These are phyloP conservation scores for Phialophora verrucosa DNA, from an alignment of 2,329 filamentous ascomycete genomes.

Conservation along the genomic window DNA sequence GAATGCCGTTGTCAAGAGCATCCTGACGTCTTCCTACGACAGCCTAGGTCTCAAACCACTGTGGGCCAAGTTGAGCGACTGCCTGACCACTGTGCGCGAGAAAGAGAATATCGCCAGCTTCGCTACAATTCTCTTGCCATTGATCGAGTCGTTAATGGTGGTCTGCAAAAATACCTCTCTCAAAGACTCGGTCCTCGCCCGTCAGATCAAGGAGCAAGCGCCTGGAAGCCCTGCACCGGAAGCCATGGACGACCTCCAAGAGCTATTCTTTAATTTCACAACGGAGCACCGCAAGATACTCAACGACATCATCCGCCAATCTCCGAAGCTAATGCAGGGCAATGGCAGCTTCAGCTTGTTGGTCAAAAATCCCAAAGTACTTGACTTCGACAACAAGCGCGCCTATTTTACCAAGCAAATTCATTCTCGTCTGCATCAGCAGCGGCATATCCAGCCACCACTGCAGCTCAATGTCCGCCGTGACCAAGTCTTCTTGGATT, in stretches of 20 bases:
- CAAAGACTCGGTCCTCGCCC: constrained; percentile 65
- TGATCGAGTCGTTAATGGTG: constrained; percentile 98
- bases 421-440: constrained; percentile 73
- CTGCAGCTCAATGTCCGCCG: constrained; percentile 89
- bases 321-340: constrained; percentile 84
- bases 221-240: constrained; percentile 74
- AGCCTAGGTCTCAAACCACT: constrained; percentile 87
- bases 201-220: constrained; percentile 68
- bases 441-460: constrained; percentile 73
- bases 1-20: constrained; percentile 71
- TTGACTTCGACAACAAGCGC: constrained; percentile 99
- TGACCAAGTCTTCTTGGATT: constrained; percentile 96
- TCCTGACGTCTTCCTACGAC: constrained; percentile 86
- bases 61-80: constrained; percentile 91
- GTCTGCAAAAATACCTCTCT: constrained; percentile 97
- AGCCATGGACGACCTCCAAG: constrained; percentile 66
- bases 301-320: constrained; percentile 95
- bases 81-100: constrained; percentile 83
- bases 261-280: constrained; percentile 94
- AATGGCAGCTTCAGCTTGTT: constrained; percentile 94
- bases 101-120: constrained; percentile 97
- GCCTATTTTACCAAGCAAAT: constrained; percentile 97
- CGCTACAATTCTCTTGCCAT: constrained; percentile 88
- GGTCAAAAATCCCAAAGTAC: constrained; percentile 97
- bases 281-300: constrained; percentile 97